Evolutionary conservation across 78 protist genomes (phyloP).

Genomic region (Chrysochromulina tobinii): DNA sequence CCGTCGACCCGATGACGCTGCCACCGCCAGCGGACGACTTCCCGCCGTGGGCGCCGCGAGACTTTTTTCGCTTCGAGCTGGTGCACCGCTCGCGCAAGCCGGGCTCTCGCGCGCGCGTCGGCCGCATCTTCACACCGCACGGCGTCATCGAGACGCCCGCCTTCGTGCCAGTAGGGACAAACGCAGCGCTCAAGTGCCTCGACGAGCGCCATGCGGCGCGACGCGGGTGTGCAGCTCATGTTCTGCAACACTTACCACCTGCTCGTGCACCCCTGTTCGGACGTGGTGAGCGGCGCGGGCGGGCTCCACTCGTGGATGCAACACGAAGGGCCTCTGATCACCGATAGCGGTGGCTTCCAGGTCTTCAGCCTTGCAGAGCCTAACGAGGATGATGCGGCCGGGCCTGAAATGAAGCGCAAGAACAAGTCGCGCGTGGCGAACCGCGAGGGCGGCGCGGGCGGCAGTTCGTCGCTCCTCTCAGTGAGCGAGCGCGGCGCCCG

Average conservation of each 20-base stretch:
- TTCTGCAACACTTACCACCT: constrained; percentile 43
- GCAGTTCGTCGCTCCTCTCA: not conserved
- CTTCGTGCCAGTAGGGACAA: constrained; percentile 52
- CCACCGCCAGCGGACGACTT: not conserved
- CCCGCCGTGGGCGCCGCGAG: constrained; percentile 13
- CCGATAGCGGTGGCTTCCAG: constrained; percentile 30
- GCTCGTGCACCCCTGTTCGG: constrained; percentile 40
- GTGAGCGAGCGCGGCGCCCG: not conserved
- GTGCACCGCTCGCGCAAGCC: constrained; percentile 31
- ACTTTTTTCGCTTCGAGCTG: not conserved
- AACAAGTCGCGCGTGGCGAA: not conserved
- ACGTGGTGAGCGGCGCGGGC: constrained; percentile 14
- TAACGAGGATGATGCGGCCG: not conserved
- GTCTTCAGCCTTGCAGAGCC: constrained; percentile 32
- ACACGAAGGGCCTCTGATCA: constrained; percentile 28
- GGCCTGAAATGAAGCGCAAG: not conserved
- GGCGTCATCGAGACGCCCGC: constrained; percentile 34
- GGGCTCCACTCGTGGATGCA: constrained; percentile 32
- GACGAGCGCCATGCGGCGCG: not conserved
- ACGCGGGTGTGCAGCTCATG: constrained; percentile 32
- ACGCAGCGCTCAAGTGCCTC: constrained; percentile 23
- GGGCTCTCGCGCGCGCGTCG: constrained; percentile 50
- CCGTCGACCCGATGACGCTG: not conserved
- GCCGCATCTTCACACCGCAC: constrained; percentile 42
- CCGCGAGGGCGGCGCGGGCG: not conserved